Conservation (phyloP, 768 basidiomycete species). For the Clavulina sp. region DNA sequence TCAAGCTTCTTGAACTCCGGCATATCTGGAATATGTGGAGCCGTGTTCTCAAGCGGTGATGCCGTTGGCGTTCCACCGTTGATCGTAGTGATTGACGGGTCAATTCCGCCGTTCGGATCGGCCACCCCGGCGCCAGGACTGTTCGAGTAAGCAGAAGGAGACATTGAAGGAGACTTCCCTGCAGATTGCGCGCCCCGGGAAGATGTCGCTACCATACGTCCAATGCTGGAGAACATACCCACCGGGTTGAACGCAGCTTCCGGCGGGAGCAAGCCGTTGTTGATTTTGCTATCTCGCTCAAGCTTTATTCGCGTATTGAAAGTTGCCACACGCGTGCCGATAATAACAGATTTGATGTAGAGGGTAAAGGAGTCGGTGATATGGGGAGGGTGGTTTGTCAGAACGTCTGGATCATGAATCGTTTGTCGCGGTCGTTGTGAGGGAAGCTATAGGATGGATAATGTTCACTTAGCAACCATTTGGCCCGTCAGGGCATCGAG, state of each 20-base stretch:
- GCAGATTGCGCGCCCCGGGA: too few relatives aligned
- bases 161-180: too few relatives aligned
- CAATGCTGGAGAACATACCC: too few relatives aligned
- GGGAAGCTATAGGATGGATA: background rate
- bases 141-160: too few relatives aligned
- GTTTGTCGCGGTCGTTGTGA: constrained; percentile 2
- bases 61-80: too few relatives aligned
- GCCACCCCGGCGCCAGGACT: too few relatives aligned
- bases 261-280: background rate
- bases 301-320: constrained; percentile 7
- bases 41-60: too few relatives aligned
- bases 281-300: background rate
- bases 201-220: too few relatives aligned
- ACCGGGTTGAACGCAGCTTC: background rate
- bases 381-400: constrained; percentile 5
- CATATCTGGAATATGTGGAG: constrained; percentile 1
- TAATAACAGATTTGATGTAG: constrained; percentile 8
- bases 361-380: constrained; percentile 9
- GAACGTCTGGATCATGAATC: constrained; percentile 1
- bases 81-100: too few relatives aligned
- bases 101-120: too few relatives aligned
- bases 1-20: constrained; percentile 9
- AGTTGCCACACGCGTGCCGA: constrained; percentile 6
- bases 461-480: background rate
- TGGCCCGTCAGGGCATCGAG: background rate